Percentiles rank a stretch among this genome's conserved stretches.
These are phyloP conservation scores for Aspergillus uvarum DNA, from an alignment of 2,329 filamentous ascomycete species.

Conservation along the genomic window DNA sequence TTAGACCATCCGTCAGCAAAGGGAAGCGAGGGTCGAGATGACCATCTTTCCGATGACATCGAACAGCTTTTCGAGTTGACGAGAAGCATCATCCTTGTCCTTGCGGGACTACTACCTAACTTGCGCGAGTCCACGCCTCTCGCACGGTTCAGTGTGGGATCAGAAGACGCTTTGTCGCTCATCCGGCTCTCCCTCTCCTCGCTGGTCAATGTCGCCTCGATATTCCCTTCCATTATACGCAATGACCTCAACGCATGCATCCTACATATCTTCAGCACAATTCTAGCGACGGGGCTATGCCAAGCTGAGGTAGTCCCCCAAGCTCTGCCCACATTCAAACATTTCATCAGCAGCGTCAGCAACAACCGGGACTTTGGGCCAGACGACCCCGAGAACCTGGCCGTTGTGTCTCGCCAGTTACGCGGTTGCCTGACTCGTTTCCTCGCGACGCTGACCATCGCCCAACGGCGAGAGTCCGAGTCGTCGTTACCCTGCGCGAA, in stretches of 20 bases:
- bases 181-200: constrained; percentile 79
- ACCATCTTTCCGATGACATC: constrained; percentile 91
- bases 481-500: constrained; percentile 85
- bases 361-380: constrained; percentile 23
- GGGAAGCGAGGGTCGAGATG: constrained; percentile 62
- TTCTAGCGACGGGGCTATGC: constrained; percentile 81
- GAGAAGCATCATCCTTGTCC: constrained; percentile 88
- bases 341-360: constrained; percentile 78
- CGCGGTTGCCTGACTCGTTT: constrained; percentile 81
- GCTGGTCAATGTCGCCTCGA: constrained; percentile 88
- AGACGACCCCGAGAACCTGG: constrained; percentile 35
- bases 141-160: constrained; percentile 72
- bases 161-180: constrained; percentile 78
- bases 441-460: constrained; percentile 63
- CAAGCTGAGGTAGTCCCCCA: constrained; percentile 88
- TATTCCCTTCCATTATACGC: constrained; percentile 95
- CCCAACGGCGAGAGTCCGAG: constrained; percentile 57
- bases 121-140: constrained; percentile 54
- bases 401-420: constrained; percentile 66
- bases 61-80: constrained; percentile 97
- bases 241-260: constrained; percentile 95
- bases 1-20: constrained; percentile 88
- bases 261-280: constrained; percentile 92
- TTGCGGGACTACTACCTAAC: constrained; percentile 84
- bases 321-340: constrained; percentile 84